Conservation (phyloP, 768 basidiomycete species). For the Leucogyrophana mollusca region DNA sequence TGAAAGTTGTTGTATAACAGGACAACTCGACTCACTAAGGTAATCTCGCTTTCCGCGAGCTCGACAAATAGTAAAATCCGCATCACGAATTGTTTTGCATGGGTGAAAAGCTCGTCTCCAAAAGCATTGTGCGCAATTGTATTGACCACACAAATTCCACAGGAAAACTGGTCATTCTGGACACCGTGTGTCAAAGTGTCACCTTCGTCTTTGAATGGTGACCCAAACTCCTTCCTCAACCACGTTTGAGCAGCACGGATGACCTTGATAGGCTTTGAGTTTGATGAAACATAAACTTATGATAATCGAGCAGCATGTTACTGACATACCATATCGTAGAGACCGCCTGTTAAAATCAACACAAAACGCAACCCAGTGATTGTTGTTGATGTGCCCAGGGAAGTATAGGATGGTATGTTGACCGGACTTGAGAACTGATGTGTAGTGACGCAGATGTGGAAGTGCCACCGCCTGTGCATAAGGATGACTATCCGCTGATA, state of each 20-base stretch:
- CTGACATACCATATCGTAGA: constrained; percentile 9
- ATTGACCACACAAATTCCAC: constrained; percentile 14
- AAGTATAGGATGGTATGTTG: neutral
- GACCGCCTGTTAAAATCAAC: constrained; percentile 4
- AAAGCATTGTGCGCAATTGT: constrained; percentile 7
- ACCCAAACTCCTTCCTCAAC: neutral
- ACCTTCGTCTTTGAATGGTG: neutral
- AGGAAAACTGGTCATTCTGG: constrained; percentile 10
- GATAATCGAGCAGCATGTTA: too few relatives aligned
- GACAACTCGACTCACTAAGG: too few relatives aligned
- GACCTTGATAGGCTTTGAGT: neutral
- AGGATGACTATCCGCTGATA: too few relatives aligned
- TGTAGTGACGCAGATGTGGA: too few relatives aligned
- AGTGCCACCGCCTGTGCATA: too few relatives aligned
- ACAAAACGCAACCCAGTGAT: constrained; percentile 11
- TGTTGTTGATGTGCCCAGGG: constrained; percentile 4
- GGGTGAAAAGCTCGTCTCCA: constrained; percentile 2
- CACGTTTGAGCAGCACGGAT: neutral
- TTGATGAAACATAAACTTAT: too few relatives aligned
- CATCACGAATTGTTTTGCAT: neutral
- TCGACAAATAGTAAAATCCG: too few relatives aligned
- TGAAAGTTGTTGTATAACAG: too few relatives aligned
- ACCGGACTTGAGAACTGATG: neutral
- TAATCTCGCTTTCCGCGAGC: too few relatives aligned
- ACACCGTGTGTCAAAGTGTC: constrained; percentile 1